Percentiles rank a stretch among this genome's conserved stretches.
phyloP scores from a whole-genome alignment of 768 basidiomycete genomes.

The Pisolithus sp. region DNA sequence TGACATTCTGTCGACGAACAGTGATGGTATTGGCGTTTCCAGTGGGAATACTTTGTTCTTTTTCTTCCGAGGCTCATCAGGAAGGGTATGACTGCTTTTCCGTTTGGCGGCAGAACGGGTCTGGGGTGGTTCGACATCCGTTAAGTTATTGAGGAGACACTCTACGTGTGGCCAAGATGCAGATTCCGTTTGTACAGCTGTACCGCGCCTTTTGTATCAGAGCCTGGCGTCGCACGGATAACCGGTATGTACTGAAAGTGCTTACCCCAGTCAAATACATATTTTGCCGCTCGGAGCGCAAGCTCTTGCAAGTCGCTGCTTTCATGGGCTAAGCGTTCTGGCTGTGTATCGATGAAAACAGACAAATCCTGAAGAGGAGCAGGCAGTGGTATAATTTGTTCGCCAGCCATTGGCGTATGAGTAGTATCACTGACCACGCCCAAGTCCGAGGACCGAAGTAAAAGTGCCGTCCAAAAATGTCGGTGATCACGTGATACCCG shows the following conservation, averaged over 20 bases:
- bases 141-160: slow-evolving; percentile 60
- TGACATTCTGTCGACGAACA: slow-evolving; percentile 76
- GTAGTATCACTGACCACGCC: neutral
- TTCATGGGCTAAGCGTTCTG: slow-evolving; percentile 51
- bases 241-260: neutral
- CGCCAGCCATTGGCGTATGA: slow-evolving; percentile 4
- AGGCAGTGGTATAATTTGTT: slow-evolving; percentile 22
- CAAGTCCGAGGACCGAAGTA: neutral
- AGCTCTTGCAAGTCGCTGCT: slow-evolving; percentile 47
- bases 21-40: slow-evolving; percentile 66
- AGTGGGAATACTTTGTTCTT: slow-evolving; percentile 30
- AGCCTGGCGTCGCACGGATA: neutral
- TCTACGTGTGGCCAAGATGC: slow-evolving; percentile 58
- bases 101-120: slow-evolving; percentile 32
- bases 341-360: slow-evolving; percentile 45
- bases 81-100: slow-evolving; percentile 38
- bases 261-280: slow-evolving; percentile 71
- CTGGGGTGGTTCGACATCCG: slow-evolving; percentile 62
- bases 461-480: neutral
- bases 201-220: neutral
- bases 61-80: slow-evolving; percentile 27
- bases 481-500: neutral
- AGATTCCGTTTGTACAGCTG: slow-evolving; percentile 65
- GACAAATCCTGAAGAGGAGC: slow-evolving; percentile 46
- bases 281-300: slow-evolving; percentile 65